Evolutionary conservation across 352 stramenopile genomes (phyloP).

Genomic region (Globisporangium cystogenes): DNA sequence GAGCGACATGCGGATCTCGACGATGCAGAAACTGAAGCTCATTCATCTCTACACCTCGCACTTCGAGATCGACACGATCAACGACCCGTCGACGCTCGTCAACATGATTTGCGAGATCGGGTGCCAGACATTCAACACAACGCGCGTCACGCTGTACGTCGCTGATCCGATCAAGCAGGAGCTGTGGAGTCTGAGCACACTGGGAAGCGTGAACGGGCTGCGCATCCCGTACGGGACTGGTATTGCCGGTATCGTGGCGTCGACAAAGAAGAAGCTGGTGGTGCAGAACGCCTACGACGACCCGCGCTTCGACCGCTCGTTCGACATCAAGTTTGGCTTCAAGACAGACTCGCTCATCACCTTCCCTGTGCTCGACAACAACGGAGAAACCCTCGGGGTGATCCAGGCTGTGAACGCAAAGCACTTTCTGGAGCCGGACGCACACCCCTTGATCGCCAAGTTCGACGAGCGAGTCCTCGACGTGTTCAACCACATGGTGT

Average conservation of each 20-base stretch:
- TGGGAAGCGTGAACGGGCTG: constrained; percentile 66
- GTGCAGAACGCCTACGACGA: constrained; percentile 74
- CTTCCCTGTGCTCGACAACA: constrained; percentile 63
- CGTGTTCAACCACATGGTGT: constrained; percentile 57
- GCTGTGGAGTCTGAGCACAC: constrained; percentile 65
- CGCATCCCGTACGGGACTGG: constrained; percentile 68
- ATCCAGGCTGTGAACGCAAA: constrained; percentile 58
- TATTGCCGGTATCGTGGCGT: constrained; percentile 68
- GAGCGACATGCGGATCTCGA: constrained; percentile 53
- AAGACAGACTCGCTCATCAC: constrained; percentile 74
- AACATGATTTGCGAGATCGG: constrained; percentile 72
- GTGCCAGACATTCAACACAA: constrained; percentile 61
- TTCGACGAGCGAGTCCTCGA: constrained; percentile 61
- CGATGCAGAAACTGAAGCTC: constrained; percentile 60
- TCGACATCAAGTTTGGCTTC: constrained; percentile 81
- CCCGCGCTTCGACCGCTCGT: constrained; percentile 69
- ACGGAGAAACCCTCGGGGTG: constrained; percentile 61
- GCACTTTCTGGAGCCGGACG: constrained; percentile 33
- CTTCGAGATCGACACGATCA: constrained; percentile 61
- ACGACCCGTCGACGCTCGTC: constrained; percentile 62
- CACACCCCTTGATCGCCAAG: constrained; percentile 39
- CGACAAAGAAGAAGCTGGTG: constrained; percentile 48
- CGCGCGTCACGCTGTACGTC: constrained; percentile 65
- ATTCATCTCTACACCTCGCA: constrained; percentile 58
- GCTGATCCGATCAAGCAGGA: constrained; percentile 71